Base-by-base conservation (phyloP, 129 eudicot genomes). In the Cynara cardunculus region DNA sequence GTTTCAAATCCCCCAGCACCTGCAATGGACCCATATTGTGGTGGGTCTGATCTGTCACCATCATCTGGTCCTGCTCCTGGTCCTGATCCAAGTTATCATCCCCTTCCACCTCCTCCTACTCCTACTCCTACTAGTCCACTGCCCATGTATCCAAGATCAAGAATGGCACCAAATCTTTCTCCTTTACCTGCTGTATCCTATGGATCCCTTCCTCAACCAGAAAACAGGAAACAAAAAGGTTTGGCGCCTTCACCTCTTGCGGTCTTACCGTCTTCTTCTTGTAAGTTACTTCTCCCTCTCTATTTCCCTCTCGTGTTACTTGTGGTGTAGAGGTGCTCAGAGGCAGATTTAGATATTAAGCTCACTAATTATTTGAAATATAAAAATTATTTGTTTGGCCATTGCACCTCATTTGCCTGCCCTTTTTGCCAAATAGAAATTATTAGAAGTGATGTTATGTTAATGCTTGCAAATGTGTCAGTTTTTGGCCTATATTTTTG, bases 1-100 rank as follows among this genome's bases (percentile, higher is more conserved):
- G 59, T 41, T 19, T 72, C 89, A 32, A 69, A 31, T 78, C 66
- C 91, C 24, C 97, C 97, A 0, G 59, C 85, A 49, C 92, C 94
- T 41, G 76, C 84, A 28, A 25, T 69, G 35, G 81, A 67, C 34
- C 39, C 67, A 7, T 69, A 79, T 44, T 83, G 87, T 84, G 90
- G 91, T 25, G 86, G 69, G 83, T 72, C 88, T 32, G 30, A 41
- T 8, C 59, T 25, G 61, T 67, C 86, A 11, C 92, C 90, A 31
- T 84, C 77, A 28, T 80, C 86, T 27, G 35, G 68, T 22, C 74
- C 82, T 32, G 22, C 44, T 44, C 31, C 59, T 67, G 66, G 46
- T 9, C 46, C 75, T 73, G 77, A 64, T 10, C 84, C 81, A 79
- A 25, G 35, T 31, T 28, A 78, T 77, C 85, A 79, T 39, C 80